Conservation (phyloP, 2,329 filamentous ascomycete species). For the Penicillium sumatraense region DNA sequence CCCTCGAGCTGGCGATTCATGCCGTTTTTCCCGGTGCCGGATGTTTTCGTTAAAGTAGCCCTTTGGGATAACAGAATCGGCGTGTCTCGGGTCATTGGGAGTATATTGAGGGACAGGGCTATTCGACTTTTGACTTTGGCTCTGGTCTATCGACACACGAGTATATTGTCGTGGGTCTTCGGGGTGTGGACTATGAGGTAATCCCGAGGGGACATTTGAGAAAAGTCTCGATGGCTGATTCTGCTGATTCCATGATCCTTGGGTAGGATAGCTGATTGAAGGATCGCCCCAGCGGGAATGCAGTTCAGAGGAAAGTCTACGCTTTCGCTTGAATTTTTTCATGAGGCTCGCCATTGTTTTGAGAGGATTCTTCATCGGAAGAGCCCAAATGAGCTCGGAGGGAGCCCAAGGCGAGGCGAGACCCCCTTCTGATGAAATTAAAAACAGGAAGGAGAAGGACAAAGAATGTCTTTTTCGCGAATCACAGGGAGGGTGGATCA, state of each 20-base stretch:
- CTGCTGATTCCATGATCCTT: conserved; percentile 49
- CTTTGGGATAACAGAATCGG: conserved; percentile 24
- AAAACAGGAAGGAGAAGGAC: conserved; percentile 1
- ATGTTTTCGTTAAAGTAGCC: conserved; percentile 38
- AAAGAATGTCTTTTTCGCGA: background rate
- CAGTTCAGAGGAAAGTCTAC: conserved; percentile 40
- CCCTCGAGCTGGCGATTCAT: conserved; percentile 6
- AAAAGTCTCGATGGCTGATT: conserved; percentile 30
- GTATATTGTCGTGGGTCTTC: conserved; percentile 21
- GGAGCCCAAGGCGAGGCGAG: background rate
- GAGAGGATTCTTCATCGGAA: conserved; percentile 31
- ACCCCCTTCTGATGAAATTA: background rate
- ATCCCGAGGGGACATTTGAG: conserved; percentile 11
- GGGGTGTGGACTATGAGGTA: conserved; percentile 5
- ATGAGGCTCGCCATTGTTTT: conserved; percentile 36
- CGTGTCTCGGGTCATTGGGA: background rate
- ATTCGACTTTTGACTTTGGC: background rate
- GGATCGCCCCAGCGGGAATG: conserved; percentile 48
- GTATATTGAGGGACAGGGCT: conserved; percentile 5
- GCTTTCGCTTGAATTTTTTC: conserved; percentile 39
- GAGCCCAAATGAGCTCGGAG: background rate
- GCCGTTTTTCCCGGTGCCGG: conserved; percentile 24
- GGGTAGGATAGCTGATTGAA: conserved; percentile 44
- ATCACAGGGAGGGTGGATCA: conserved; percentile 22
- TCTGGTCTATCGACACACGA: background rate